Conservation (phyloP, 225 moss, liverwort and hornwort species). For the Physcomitrellopsis africana region DNA sequence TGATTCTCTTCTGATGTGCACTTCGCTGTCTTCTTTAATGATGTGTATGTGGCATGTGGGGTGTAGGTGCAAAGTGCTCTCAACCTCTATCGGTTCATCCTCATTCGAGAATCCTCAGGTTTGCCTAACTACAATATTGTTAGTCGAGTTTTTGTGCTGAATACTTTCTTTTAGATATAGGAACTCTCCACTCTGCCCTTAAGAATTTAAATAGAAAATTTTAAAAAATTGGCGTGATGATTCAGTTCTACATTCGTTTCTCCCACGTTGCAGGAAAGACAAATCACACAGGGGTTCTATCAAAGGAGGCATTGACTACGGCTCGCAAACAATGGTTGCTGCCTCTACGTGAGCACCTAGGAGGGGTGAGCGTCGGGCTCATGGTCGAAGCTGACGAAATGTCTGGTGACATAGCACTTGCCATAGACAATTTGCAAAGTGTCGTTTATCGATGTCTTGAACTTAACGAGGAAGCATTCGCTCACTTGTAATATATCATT, state of each 20-base stretch:
- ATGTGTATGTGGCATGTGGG: slow-evolving; percentile 15
- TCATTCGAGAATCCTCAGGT: slow-evolving; percentile 89
- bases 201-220: no score
- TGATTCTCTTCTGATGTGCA: background rate
- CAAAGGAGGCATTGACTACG: slow-evolving; percentile 50
- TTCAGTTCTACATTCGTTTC: background rate
- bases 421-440: slow-evolving; percentile 57
- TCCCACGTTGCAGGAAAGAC: slow-evolving; percentile 58
- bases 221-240: no score
- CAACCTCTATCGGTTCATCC: slow-evolving; percentile 84
- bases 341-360: slow-evolving; percentile 56
- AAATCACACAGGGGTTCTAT: slow-evolving; percentile 66
- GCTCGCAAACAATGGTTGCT: slow-evolving; percentile 69
- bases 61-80: slow-evolving; percentile 80
- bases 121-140: slow-evolving; percentile 4
- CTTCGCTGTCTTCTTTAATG: background rate
- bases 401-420: slow-evolving; percentile 48
- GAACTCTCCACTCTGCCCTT: no score
- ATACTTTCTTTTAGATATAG: background rate
- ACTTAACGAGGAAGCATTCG: slow-evolving; percentile 62
- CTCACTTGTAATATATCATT: slow-evolving; percentile 1
- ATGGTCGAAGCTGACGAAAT: slow-evolving; percentile 35
- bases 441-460: slow-evolving; percentile 69
- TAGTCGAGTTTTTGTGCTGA: background rate
- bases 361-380: slow-evolving; percentile 47